phyloP scores from a whole-genome alignment of 2,329 filamentous ascomycete genomes.

The Fusarium sp. region DNA sequence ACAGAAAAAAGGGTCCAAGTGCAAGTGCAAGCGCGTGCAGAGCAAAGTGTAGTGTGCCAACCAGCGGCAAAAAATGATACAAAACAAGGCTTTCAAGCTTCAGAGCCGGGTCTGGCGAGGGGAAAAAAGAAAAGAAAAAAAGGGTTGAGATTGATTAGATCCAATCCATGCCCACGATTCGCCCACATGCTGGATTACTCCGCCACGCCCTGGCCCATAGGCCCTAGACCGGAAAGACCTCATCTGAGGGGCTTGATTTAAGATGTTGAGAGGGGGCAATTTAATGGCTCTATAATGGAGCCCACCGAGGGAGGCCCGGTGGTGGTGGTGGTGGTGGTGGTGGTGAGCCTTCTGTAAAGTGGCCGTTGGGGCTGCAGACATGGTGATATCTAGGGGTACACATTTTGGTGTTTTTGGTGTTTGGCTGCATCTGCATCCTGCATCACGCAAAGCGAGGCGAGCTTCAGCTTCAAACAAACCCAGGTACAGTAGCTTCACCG shows the following conservation, averaged over 20 bases:
- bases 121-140: neutral
- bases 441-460: neutral
- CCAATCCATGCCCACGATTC: conserved; percentile 26
- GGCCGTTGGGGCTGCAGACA: neutral
- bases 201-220: conserved; percentile 13
- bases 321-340: neutral
- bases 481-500: neutral
- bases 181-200: conserved; percentile 25
- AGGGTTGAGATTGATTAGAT: conserved; percentile 39
- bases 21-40: neutral
- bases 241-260: conserved; percentile 4
- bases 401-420: neutral
- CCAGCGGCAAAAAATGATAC: neutral
- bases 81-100: neutral
- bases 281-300: neutral
- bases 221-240: neutral
- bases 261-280: neutral
- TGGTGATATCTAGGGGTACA: neutral
- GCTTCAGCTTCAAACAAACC: neutral
- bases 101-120: conserved; percentile 8
- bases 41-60: neutral
- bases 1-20: conserved; percentile 7
- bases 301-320: neutral
- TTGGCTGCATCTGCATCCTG: conserved; percentile 2
- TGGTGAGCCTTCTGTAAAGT: neutral